phyloP scores from a whole-genome alignment of 805 yeast genomes.

The Metschnikowia amazonensis region DNA sequence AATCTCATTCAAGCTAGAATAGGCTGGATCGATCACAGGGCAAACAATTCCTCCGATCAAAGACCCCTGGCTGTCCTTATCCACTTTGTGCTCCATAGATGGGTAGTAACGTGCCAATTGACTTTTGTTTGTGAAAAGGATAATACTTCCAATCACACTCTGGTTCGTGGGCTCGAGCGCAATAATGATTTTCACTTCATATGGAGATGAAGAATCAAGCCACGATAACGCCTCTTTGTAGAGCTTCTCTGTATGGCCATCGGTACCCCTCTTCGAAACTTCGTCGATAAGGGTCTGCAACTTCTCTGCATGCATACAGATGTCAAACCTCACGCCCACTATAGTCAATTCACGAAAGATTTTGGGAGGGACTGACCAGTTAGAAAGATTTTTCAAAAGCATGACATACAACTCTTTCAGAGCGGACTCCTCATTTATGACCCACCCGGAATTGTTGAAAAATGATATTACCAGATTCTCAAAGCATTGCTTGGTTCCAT shows the following conservation, averaged over 20 bases:
- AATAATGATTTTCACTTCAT: conserved; percentile 44
- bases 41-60: conserved; percentile 51
- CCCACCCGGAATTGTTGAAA: conserved; percentile 43
- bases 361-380: conserved; percentile 54
- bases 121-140: conserved; percentile 45
- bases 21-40: conserved; percentile 50
- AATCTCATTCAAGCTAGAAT: conserved; percentile 50
- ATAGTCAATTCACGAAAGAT: conserved; percentile 52
- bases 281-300: conserved; percentile 38
- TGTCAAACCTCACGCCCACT: conserved; percentile 54
- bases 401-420: conserved; percentile 31
- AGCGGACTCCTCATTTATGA: conserved; percentile 15
- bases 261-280: conserved; percentile 12
- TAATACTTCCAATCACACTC: conserved; percentile 49
- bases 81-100: conserved; percentile 42
- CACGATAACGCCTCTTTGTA: conserved; percentile 37
- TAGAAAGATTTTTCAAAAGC: conserved; percentile 37
- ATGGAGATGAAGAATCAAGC: conserved; percentile 24
- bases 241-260: conserved; percentile 25
- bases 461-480: conserved; percentile 28
- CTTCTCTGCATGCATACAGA: conserved; percentile 43
- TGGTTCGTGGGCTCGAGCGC: conserved; percentile 53
- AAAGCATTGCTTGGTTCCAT: conserved; percentile 20
- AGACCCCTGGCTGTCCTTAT: conserved; percentile 9
- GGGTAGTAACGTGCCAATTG: conserved; percentile 48